These are phyloP conservation scores for Zelopaecilomyces penicillatus DNA, from an alignment of 2,329 filamentous ascomycete species.

Conservation along the genomic window DNA sequence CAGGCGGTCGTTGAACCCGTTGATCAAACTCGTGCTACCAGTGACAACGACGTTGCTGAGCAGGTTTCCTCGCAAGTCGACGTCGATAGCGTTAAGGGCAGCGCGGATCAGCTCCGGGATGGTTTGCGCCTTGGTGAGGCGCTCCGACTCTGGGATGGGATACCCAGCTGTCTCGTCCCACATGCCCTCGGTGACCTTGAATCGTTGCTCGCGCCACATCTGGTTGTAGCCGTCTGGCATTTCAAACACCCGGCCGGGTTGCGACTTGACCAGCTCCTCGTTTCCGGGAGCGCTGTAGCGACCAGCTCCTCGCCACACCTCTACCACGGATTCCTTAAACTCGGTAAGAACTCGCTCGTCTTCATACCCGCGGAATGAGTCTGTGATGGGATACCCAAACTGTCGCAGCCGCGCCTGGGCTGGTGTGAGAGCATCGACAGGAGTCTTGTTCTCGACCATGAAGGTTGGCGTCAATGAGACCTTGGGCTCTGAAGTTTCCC, in stretches of 20 bases:
- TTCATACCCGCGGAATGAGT: constrained; percentile 73
- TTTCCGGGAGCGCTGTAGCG: constrained; percentile 58
- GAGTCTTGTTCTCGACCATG: constrained; percentile 76
- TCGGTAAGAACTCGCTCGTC: constrained; percentile 90
- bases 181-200: constrained; percentile 76
- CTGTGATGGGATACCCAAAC: constrained; percentile 52
- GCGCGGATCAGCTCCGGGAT: constrained; percentile 75
- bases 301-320: constrained; percentile 80
- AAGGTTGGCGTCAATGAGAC: constrained; percentile 76
- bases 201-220: constrained; percentile 84
- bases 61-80: constrained; percentile 76
- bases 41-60: constrained; percentile 89
- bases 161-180: constrained; percentile 80
- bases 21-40: constrained; percentile 76
- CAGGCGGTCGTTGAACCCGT: constrained; percentile 85
- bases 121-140: constrained; percentile 64
- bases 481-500: constrained; percentile 59
- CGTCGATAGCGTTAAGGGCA: constrained; percentile 71
- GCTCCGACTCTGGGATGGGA: constrained; percentile 33
- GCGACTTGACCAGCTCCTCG: constrained; percentile 64
- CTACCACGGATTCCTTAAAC: constrained; percentile 96
- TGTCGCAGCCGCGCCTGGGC: constrained; percentile 67
- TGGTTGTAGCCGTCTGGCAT: constrained; percentile 97
- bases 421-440: constrained; percentile 78
- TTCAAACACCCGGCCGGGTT: constrained; percentile 83